Base-by-base conservation (phyloP, 2,329 filamentous ascomycete genomes). In the Pseudogymnoascus sp. region DNA sequence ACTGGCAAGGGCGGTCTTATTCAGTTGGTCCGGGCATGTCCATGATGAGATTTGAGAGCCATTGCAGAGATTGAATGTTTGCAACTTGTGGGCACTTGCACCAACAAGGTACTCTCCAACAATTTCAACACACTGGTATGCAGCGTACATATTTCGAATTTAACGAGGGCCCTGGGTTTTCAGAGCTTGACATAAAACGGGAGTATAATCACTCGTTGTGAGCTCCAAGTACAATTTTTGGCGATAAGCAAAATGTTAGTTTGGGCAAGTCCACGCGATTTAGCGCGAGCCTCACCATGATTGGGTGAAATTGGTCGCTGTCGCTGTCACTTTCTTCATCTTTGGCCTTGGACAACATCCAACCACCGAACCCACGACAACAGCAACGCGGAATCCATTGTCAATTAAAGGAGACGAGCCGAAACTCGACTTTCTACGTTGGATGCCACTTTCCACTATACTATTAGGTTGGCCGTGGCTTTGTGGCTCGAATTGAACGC, bases 21-120 rank as follows among this genome's bases (percentile, higher is more conserved):
- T 67, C 52, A 49, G 59, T 33, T 21, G 60, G 31, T 29, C 49
- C 37, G 65, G 71, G 61, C 59, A 74, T 58, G 61, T 71, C 72
- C 67, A 75, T 62, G 69, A 73, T 59, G 83, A 85, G 16, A 90
- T 73, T 60, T 84, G 77, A 58, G 77, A 74, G 33, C 86, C 83
- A 65, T 83, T 78, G n/a, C 76, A 70, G 6, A 86, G 75, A 69
- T 79, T 80, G 72, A 91, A 88, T 2, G 85, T 83, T 70, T 90
- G 83, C 61, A 97, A 83, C 68, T 81, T 83, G 58, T 87, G 83
- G 12, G 90, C 91, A 65, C 86, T 86, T 26, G 90, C 89, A 38
- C 88, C 89, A 68, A 95, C 81, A 16, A 97, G 74, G 19, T 89
- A 74, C 67, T 80, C 73, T 52, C 81, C 81, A 66, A 80, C 78